Conservation (phyloP, 768 basidiomycete species). For the Kwoniella botswanensis region DNA sequence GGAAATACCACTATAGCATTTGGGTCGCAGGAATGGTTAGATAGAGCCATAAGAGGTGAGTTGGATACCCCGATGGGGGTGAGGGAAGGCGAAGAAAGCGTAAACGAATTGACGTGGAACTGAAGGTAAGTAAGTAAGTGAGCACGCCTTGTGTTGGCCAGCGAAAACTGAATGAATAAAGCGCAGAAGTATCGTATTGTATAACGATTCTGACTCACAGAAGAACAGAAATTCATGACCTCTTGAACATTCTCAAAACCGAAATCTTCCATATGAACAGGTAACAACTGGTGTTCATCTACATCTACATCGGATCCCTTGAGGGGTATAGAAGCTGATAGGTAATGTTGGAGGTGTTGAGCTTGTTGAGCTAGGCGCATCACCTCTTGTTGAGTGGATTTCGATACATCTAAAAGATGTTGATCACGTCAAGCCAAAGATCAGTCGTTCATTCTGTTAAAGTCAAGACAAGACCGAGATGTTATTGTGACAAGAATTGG, state of each 20-base stretch:
- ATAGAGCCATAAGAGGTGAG: conserved; percentile 76
- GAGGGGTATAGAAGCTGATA: conserved; percentile 36
- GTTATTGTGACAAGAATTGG: too few species aligned
- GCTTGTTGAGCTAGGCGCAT: conserved; percentile 48
- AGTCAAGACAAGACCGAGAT: too few species aligned
- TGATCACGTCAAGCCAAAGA: too few species aligned
- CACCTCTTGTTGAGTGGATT: conserved; percentile 51
- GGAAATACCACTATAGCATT: conserved; percentile 95
- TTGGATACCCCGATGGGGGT: conserved; percentile 83
- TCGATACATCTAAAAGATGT: conserved; percentile 67
- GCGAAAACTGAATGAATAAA: not conserved
- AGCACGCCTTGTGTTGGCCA: too few species aligned
- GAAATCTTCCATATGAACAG: conserved; percentile 39
- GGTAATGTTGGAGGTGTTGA: conserved; percentile 50
- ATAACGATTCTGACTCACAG: conserved; percentile 33
- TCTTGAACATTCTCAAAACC: conserved; percentile 39
- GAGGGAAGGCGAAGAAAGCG: conserved; percentile 76
- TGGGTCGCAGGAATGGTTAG: conserved; percentile 69
- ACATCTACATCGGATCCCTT: not conserved
- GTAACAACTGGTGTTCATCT: conserved; percentile 1
- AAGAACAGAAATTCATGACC: conserved; percentile 53
- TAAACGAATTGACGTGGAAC: conserved; percentile 92
- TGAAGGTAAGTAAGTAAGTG: conserved; percentile 52
- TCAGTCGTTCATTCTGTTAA: too few species aligned
- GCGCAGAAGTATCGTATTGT: not conserved